Evolutionary conservation across 176 grass and related monocot species (phyloP).

Genomic region (Canna indica): DNA sequence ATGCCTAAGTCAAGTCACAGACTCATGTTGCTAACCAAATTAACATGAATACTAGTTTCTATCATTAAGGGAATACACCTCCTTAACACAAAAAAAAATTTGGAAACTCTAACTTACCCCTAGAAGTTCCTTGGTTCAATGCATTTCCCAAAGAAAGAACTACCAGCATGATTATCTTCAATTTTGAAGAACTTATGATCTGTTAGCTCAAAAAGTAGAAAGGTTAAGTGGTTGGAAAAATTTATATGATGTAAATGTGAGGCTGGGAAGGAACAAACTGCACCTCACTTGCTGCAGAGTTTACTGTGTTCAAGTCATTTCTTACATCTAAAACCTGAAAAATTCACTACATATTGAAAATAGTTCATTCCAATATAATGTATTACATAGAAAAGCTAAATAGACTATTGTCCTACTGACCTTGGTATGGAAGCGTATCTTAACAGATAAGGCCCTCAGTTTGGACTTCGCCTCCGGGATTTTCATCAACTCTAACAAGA

Average conservation of each 20-base stretch:
- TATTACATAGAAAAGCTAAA: background rate
- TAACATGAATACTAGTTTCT: too few species aligned
- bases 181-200: slow-evolving; percentile 84
- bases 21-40: too few species aligned
- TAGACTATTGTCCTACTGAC: background rate
- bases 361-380: slow-evolving; percentile 8
- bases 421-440: background rate
- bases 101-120: slow-evolving; percentile 46
- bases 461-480: slow-evolving; percentile 5
- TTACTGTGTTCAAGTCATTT: slow-evolving; percentile 65
- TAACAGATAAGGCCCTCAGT: slow-evolving; percentile 11
- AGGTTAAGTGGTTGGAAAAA: slow-evolving; percentile 18
- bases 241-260: background rate
- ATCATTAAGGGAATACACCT: too few species aligned
- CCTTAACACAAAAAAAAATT: background rate
- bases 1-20: too few species aligned
- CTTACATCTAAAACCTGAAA: slow-evolving; percentile 82
- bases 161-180: slow-evolving; percentile 91
- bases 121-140: slow-evolving; percentile 92
- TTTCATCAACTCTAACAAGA: slow-evolving; percentile 89
- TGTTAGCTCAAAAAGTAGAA: slow-evolving; percentile 30
- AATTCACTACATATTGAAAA: slow-evolving; percentile 14
- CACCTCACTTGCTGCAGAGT: slow-evolving; percentile 73
- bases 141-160: slow-evolving; percentile 99
- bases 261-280: background rate